These are phyloP conservation scores for Hypoxylon crocopeplum DNA, from an alignment of 495 filamentous ascomycete species.

Conservation along the genomic window DNA sequence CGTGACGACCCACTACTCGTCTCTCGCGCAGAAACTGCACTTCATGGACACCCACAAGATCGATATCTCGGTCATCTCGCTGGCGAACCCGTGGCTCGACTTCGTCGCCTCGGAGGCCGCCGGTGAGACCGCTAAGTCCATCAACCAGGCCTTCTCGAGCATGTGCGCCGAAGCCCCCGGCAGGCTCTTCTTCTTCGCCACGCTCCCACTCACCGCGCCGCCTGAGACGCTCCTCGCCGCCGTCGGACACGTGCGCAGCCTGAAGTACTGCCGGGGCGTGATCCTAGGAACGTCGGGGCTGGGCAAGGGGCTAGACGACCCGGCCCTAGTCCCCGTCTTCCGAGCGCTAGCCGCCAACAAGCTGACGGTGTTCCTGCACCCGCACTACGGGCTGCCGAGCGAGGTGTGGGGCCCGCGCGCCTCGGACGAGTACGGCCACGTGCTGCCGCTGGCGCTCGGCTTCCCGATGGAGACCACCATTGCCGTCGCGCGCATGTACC, in stretches of 20 bases:
- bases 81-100: slow-evolving; percentile 97
- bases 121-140: slow-evolving; percentile 62
- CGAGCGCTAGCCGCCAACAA: slow-evolving; percentile 66
- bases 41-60: slow-evolving; percentile 91
- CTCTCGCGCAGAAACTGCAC: slow-evolving; percentile 72
- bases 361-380: slow-evolving; percentile 83
- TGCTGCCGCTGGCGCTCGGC: slow-evolving; percentile 83
- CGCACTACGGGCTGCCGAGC: slow-evolving; percentile 87
- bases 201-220: slow-evolving; percentile 77
- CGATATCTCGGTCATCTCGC: slow-evolving; percentile 81
- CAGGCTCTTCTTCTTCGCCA: slow-evolving; percentile 79
- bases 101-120: slow-evolving; percentile 73
- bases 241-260: slow-evolving; percentile 63
- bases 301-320: slow-evolving; percentile 83
- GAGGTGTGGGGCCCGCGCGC: slow-evolving; percentile 77
- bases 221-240: slow-evolving; percentile 65
- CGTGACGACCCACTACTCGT: slow-evolving; percentile 75
- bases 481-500: slow-evolving; percentile 83
- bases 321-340: slow-evolving; percentile 72
- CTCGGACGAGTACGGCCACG: slow-evolving; percentile 78
- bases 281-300: slow-evolving; percentile 89
- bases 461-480: slow-evolving; percentile 96
- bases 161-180: slow-evolving; percentile 67
- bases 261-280: slow-evolving; percentile 78
- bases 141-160: slow-evolving; percentile 79